Conservation (phyloP, 352 stramenopile genomes). For the Phytophthora cajani region DNA sequence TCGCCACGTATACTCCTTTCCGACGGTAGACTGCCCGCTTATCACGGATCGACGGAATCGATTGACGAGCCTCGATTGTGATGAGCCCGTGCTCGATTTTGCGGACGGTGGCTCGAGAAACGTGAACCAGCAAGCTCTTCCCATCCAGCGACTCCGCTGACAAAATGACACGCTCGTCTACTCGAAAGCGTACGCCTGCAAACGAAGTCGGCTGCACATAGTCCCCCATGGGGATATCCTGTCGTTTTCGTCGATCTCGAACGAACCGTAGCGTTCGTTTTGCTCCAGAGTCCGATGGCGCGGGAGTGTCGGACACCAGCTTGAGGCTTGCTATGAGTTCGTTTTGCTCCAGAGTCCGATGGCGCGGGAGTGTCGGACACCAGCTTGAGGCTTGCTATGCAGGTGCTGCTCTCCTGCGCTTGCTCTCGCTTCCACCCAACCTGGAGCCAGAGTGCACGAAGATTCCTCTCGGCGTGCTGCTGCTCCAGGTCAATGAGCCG, state of each 20-base stretch:
- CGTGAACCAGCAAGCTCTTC: constrained; percentile 68
- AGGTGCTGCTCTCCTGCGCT: constrained; percentile 55
- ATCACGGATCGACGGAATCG: constrained; percentile 65
- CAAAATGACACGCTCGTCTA: constrained; percentile 78
- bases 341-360: constrained; percentile 42
- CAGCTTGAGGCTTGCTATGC: constrained; percentile 61
- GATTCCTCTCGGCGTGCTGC: constrained; percentile 72
- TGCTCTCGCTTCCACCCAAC: constrained; percentile 64
- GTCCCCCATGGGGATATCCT: constrained; percentile 1
- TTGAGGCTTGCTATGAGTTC: constrained; percentile 56
- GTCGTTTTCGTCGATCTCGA: constrained; percentile 48
- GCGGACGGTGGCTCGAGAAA: constrained; percentile 57
- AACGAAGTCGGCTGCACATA: constrained; percentile 45
- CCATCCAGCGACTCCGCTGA: constrained; percentile 76
- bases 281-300: constrained; percentile 34
- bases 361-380: constrained; percentile 47
- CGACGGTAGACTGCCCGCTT: constrained; percentile 63
- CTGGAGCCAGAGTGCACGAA: constrained; percentile 75
- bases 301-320: constrained; percentile 53
- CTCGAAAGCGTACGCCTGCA: constrained; percentile 61
- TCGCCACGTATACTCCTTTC: constrained; percentile 68
- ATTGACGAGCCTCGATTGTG: constrained; percentile 61
- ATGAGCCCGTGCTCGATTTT: constrained; percentile 57
- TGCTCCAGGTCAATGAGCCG: constrained; percentile 77
- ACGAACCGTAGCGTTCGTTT: constrained; percentile 59